Conservation (phyloP, 2,329 filamentous ascomycete genomes). For the Ceratocystiopsis sp. region DNA sequence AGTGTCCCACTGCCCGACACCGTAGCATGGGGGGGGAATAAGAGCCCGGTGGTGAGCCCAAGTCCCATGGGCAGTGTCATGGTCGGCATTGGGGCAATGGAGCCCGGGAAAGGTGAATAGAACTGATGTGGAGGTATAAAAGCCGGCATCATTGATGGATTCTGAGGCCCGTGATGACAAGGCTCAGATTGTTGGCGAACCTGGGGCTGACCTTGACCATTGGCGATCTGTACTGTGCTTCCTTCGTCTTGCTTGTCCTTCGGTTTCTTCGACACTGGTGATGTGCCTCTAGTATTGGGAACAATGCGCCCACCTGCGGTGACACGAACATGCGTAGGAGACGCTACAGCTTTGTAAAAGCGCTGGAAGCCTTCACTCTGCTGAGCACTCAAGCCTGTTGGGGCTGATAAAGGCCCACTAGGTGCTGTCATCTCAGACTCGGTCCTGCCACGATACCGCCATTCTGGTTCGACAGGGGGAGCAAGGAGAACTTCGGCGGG, state of each 20-base stretch:
- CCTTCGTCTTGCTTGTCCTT: constrained; percentile 20
- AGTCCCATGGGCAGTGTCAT: constrained; percentile 25
- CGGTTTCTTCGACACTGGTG: constrained; percentile 33
- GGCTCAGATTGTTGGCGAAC: constrained; percentile 1
- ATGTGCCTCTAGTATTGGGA: constrained; percentile 39
- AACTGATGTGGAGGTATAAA: constrained; percentile 9
- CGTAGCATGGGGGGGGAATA: constrained; percentile 1
- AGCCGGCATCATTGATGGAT: constrained; percentile 11
- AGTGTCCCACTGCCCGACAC: no score
- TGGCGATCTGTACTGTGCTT: constrained; percentile 10
- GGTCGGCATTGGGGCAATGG: constrained; percentile 18
- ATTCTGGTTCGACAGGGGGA: constrained; percentile 11
- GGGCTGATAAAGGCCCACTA: constrained; percentile 34
- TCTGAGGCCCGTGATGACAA: background rate
- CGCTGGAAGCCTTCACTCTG: constrained; percentile 48
- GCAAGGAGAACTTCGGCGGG: background rate
- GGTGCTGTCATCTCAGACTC: constrained; percentile 28
- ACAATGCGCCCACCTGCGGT: constrained; percentile 52
- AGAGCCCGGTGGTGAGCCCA: constrained; percentile 8
- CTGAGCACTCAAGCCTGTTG: constrained; percentile 34
- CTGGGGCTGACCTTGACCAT: constrained; percentile 6
- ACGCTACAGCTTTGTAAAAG: constrained; percentile 52
- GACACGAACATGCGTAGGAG: constrained; percentile 48
- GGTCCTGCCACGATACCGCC: constrained; percentile 23
- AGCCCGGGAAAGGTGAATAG: constrained; percentile 7